These are phyloP conservation scores for Guillardia theta DNA, from an alignment of 78 protist genomes.

Conservation along the genomic window DNA sequence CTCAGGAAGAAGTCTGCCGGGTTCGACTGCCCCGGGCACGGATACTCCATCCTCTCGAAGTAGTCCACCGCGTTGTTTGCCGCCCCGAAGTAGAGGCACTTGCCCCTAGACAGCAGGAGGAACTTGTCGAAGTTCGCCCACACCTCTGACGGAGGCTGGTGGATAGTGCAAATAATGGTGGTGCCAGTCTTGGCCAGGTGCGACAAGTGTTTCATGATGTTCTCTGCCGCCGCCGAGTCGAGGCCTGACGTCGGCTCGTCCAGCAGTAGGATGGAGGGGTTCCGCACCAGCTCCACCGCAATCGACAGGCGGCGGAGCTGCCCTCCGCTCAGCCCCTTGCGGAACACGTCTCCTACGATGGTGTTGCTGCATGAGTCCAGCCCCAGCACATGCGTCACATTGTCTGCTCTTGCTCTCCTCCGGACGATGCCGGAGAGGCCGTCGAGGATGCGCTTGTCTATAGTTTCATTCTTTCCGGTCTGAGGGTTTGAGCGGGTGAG, in stretches of 20 bases:
- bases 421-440: not conserved
- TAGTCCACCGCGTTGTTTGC: not conserved
- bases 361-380: not conserved
- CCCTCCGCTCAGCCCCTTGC: not conserved
- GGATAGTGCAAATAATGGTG: not conserved
- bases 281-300: not conserved
- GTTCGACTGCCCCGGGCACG: not conserved
- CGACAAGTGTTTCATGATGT: not conserved
- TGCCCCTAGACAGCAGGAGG: not conserved
- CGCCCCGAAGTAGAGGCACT: not conserved
- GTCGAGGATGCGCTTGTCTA: no score
- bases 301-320: not conserved
- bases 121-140: not conserved
- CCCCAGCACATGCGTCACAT: no score
- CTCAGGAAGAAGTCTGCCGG: not conserved
- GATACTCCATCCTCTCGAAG: not conserved
- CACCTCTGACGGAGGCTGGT: not conserved
- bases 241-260: conserved; percentile 33
- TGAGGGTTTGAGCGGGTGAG: no score
- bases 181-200: not conserved
- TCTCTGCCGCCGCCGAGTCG: not conserved
- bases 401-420: no score
- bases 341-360: not conserved
- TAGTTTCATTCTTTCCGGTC: no score
- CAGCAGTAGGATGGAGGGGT: not conserved